phyloP scores from a whole-genome alignment of 768 basidiomycete species.

The Russula emetica region DNA sequence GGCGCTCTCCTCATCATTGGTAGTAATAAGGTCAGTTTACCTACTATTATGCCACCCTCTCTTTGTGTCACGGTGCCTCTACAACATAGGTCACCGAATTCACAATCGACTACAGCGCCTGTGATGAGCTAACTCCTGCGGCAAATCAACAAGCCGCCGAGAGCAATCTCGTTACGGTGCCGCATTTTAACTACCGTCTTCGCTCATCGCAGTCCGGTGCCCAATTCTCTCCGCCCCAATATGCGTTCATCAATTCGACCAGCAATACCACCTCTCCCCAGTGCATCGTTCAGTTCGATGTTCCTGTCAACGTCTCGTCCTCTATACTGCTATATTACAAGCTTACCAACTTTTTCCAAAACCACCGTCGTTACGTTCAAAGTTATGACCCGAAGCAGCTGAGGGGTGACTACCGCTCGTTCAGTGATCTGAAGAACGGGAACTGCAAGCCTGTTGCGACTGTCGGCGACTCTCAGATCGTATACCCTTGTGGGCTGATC shows the following conservation, averaged over 20 bases:
- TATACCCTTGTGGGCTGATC: constrained; percentile 96
- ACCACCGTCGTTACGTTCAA: constrained; percentile 96
- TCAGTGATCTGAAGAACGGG: constrained; percentile 50
- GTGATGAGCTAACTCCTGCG: constrained; percentile 57
- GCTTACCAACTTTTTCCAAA: constrained; percentile 95
- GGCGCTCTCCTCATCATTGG: constrained; percentile 96
- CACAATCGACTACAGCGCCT: constrained; percentile 91
- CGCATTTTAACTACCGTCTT: constrained; percentile 63
- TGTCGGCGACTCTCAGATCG: constrained; percentile 41
- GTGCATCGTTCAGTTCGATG: constrained; percentile 77
- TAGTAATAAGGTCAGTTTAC: constrained; percentile 50
- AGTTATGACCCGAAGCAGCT: constrained; percentile 83
- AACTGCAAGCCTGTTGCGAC: constrained; percentile 85
- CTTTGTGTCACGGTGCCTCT: neutral
- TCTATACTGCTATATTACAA: constrained; percentile 95
- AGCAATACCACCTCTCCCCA: constrained; percentile 43
- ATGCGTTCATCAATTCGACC: constrained; percentile 62
- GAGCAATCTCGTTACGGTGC: constrained; percentile 48
- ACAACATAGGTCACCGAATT: constrained; percentile 75
- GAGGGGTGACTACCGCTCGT: constrained; percentile 58
- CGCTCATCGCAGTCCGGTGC: constrained; percentile 53
- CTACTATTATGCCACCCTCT: neutral
- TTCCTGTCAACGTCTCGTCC: constrained; percentile 69
- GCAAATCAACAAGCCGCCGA: constrained; percentile 40
- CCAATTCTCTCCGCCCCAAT: constrained; percentile 54